A percentile compares a stretch with the other conserved stretches of the same genome.
These are phyloP conservation scores for Oldenlandia corymbosa DNA, from an alignment of 257 asterid species.

Conservation along the genomic window DNA sequence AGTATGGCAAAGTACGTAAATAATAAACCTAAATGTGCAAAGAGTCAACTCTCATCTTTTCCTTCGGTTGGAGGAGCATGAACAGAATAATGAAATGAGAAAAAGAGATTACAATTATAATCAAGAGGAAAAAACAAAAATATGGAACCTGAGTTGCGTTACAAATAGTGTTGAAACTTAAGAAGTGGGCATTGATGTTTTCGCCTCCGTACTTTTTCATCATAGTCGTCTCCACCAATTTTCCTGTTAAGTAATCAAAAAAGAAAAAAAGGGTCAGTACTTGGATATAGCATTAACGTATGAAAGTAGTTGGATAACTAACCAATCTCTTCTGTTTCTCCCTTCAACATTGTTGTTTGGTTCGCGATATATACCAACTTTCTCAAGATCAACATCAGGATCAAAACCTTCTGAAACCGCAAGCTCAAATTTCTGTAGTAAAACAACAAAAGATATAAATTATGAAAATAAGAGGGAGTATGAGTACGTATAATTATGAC, in stretches of 20 bases:
- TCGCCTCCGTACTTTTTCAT: constrained; percentile 88
- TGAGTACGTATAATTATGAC: too few relatives aligned
- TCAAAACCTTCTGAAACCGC: constrained; percentile 88
- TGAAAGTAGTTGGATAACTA: constrained; percentile 19
- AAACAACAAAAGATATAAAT: constrained; percentile 19
- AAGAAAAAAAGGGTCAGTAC: constrained; percentile 12
- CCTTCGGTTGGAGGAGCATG: neutral
- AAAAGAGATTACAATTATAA: too few relatives aligned
- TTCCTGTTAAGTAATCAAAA: constrained; percentile 41
- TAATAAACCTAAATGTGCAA: neutral
- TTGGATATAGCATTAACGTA: too few relatives aligned
- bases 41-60: neutral
- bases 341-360: constrained; percentile 98
- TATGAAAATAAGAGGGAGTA: too few relatives aligned
- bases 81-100: neutral
- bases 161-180: constrained; percentile 95
- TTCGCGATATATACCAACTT: constrained; percentile 95
- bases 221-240: constrained; percentile 63
- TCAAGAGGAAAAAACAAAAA: too few relatives aligned
- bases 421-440: constrained; percentile 72
- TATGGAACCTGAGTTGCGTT: constrained; percentile 93
- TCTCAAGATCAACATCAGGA: constrained; percentile 76
- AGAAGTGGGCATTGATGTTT: constrained; percentile 74
- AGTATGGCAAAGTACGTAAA: neutral
- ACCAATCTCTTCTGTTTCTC: constrained; percentile 98